These are phyloP conservation scores for Paecilomyces dactylethromorphus DNA, from an alignment of 2,329 filamentous ascomycete genomes.

Conservation along the genomic window DNA sequence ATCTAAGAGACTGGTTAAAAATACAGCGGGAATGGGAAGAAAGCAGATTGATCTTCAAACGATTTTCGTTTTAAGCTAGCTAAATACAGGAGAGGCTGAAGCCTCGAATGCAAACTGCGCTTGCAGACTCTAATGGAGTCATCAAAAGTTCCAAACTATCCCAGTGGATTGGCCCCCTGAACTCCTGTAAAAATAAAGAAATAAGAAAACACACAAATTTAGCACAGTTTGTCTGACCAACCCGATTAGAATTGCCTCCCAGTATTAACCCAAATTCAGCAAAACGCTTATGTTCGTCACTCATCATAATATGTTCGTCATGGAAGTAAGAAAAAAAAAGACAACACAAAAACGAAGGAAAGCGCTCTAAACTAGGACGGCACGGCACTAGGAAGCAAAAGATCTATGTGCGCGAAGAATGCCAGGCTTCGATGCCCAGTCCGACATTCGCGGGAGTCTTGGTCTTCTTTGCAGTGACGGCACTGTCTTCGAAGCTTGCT, in stretches of 20 bases:
- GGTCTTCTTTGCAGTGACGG: conserved; percentile 42
- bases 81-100: neutral
- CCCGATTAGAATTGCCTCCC: neutral
- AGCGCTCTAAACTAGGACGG: neutral
- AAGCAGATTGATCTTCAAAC: neutral
- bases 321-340: neutral
- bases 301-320: neutral
- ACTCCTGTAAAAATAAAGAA: neutral
- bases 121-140: neutral
- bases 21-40: neutral
- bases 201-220: neutral
- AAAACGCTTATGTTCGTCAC: neutral
- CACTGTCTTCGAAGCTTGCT: conserved; percentile 26
- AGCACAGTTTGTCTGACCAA: neutral
- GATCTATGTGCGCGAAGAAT: conserved; percentile 19
- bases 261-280: neutral
- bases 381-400: neutral
- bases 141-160: neutral
- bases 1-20: neutral
- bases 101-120: neutral
- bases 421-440: conserved; percentile 47
- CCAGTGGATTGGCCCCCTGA: neutral
- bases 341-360: conserved; percentile 4
- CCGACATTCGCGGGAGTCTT: conserved; percentile 46
- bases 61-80: neutral